Percentiles rank a stretch among this genome's conserved stretches.
Conservation (phyloP, 2,329 filamentous ascomycete species). For the Aspergillus pseudoterreus region DNA sequence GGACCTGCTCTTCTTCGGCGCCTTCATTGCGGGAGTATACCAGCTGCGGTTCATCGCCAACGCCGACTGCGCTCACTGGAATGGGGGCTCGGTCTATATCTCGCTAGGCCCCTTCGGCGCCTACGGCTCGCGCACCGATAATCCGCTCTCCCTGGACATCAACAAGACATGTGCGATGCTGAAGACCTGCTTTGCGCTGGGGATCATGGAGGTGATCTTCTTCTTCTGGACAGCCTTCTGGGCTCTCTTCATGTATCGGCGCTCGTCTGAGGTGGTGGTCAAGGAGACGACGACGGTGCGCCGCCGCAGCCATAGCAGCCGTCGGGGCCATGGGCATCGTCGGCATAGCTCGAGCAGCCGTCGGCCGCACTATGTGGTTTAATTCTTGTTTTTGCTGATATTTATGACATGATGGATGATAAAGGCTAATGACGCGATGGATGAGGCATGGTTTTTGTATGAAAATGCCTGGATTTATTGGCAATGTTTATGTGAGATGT, state of each 20-base stretch:
- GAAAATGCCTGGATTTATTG: neutral
- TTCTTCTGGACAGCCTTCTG: conserved; percentile 75
- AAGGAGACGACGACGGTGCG: conserved; percentile 36
- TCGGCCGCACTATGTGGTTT: conserved; percentile 29
- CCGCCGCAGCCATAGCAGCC: conserved; percentile 33
- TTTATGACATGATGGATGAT: conserved; percentile 1
- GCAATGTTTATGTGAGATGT: neutral
- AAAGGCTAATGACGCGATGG: neutral
- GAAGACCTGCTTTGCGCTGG: conserved; percentile 84
- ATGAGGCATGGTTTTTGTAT: neutral
- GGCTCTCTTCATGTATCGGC: conserved; percentile 49
- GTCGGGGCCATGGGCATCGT: conserved; percentile 29
- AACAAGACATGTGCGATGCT: conserved; percentile 86
- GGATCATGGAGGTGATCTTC: conserved; percentile 80
- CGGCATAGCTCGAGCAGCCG: conserved; percentile 29
- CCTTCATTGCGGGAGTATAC: conserved; percentile 61
- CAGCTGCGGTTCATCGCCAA: conserved; percentile 54
- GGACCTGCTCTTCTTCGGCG: conserved; percentile 60
- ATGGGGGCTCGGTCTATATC: conserved; percentile 50
- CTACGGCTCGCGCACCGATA: conserved; percentile 47
- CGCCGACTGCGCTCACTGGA: conserved; percentile 65
- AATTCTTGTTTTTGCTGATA: neutral
- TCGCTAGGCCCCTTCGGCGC: conserved; percentile 61
- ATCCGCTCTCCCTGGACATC: conserved; percentile 49
- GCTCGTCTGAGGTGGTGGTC: conserved; percentile 28